Percentiles rank a stretch among this genome's conserved stretches.
phyloP scores from a whole-genome alignment of 169 alveolate genomes.

The Theileria equi region DNA sequence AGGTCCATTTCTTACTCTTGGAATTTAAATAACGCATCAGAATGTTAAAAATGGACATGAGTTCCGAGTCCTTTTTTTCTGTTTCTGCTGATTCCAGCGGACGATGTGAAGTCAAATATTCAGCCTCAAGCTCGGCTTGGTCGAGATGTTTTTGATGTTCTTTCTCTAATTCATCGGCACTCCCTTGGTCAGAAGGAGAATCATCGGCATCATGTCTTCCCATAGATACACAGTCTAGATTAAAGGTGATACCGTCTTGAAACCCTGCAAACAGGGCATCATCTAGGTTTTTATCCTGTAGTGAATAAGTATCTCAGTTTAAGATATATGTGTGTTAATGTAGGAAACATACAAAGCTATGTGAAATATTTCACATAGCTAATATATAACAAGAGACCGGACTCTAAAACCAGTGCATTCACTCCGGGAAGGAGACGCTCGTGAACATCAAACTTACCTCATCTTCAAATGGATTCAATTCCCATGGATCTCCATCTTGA shows the following conservation, averaged over 20 bases:
- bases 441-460: too few species aligned
- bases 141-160: slow-evolving; percentile 33
- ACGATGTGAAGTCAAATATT: slow-evolving; percentile 50
- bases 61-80: slow-evolving; percentile 49
- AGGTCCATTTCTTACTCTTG: slow-evolving; percentile 38
- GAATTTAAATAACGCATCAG: slow-evolving; percentile 41
- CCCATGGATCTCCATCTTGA: too few species aligned
- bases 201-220: slow-evolving; percentile 14
- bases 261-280: slow-evolving; percentile 59
- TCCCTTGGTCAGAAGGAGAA: background rate
- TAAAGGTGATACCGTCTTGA: slow-evolving; percentile 56
- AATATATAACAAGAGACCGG: too few species aligned
- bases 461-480: too few species aligned
- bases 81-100: slow-evolving; percentile 51
- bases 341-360: too few species aligned
- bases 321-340: too few species aligned
- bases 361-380: too few species aligned
- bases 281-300: slow-evolving; percentile 34
- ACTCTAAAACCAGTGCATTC: too few species aligned
- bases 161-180: slow-evolving; percentile 3
- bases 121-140: slow-evolving; percentile 54
- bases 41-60: slow-evolving; percentile 45
- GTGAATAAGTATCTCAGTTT: too few species aligned
- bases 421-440: too few species aligned
- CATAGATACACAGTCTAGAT: slow-evolving; percentile 53